Evolutionary conservation across 2,329 filamentous ascomycete species (phyloP), one percentile per base, ranked within the genome.

Genomic region (Xylariaceae sp.): DNA sequence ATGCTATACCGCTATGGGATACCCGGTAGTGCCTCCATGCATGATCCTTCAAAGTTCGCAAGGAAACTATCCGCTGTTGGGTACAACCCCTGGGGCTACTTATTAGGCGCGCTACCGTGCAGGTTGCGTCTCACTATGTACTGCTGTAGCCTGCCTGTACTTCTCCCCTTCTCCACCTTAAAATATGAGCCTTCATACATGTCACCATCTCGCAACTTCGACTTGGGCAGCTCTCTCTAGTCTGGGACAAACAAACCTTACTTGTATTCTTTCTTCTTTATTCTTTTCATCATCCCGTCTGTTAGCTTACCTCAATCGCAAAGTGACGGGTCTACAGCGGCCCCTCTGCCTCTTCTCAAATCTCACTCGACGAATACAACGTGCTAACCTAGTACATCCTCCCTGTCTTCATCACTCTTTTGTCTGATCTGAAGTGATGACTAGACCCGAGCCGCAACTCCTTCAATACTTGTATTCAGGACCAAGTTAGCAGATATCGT

Each of bases 351-450:
- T n/a, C n/a, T n/a, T n/a, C n/a, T n/a, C n/a, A n/a, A n/a, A n/a
- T n/a, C n/a, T n/a, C n/a, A n/a, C n/a, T n/a, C n/a, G n/a, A n/a
- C n/a, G n/a, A n/a, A n/a, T n/a, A 24, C 11, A 17, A 15, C 15
- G 14, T 27, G 26, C 15, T 9, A 16, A 27, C n/a, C n/a, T n/a
- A n/a, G n/a, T 24, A 24, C 11, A 24, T 24, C 7, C 13, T 17
- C 19, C 3, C 16, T 30, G 18, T 21, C 5, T 15, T 12, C 17
- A 17, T 15, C n/a, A n/a, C 12, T 15, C 28, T 24, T 23, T 19
- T 32, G 19, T 43, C 40, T 43, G 27, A 24, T 21, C 24, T 40
- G 40, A 31, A 41, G 39, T 36, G 16, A 38, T 26, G 28, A 34
- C 36, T 38, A 14, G 36, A 21, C 17, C 32, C 13, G 11, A 31